Evolutionary conservation across 176 grass and related monocot genomes (phyloP), one percentile per base, ranked within the genome.

Genomic region (Avena insularis): DNA sequence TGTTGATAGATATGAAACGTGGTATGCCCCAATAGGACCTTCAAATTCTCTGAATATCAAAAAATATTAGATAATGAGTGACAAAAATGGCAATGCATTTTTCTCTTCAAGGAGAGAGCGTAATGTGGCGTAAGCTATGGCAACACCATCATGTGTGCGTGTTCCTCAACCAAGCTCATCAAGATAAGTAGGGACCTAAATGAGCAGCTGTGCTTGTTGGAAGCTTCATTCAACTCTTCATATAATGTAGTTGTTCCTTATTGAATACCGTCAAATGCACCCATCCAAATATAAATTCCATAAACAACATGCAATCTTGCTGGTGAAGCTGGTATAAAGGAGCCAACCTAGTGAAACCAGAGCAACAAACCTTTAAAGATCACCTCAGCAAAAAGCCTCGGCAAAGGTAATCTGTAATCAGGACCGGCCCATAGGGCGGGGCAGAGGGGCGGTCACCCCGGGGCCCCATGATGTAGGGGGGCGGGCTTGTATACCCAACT

Each of bases 241-340:
- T 23, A 23, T 23, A 23, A 23, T 23, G 23, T 23, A 23, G 23
- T 23, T 23, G 23, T 23, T 23, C 23, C 23, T 23, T 23, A 23
- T 23, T 23, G 23, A 23, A 23, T 23, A 23, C 23, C 23, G 23
- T 23, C 23, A 23, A 23, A 23, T 23, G 23, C 23, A 23, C 96
- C 96, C 96, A 98, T 98, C 55, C 96, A 88, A 56, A 91, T 92
- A 83, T 92, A 95, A 75, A 98, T 93, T 80, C 90, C 93, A 89
- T 98, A 93, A 60, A 98, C 63, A 67, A 95, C 91, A 84, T 98
- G 90, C 46, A 98, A 38, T 63, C 19, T 98, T 71, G 91, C 93
- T 73, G 90, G 95, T 49, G 93, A 88, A 83, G 93, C 96, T 69
- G 93, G 93, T 89, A 98, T 90, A 86, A 93, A 98, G 74, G 93